Evolutionary conservation across 768 basidiomycete genomes (phyloP).

Genomic region (Tricholoma matsutake): DNA sequence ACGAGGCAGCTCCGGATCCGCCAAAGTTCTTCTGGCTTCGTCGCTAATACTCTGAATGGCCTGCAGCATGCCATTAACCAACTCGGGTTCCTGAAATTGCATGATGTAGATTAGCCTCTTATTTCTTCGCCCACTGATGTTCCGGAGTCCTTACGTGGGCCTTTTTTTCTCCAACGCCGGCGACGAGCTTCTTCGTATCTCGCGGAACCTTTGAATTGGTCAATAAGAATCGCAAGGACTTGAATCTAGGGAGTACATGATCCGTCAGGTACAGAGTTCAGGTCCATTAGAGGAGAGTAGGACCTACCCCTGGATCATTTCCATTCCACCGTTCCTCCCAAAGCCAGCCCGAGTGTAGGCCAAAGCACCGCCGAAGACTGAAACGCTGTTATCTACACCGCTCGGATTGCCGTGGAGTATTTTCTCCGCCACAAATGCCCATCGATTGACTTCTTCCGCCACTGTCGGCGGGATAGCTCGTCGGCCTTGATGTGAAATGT

Average conservation of each 20-base stretch:
- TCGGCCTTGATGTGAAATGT: slow-evolving; percentile 63
- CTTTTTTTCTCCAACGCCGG: slow-evolving; percentile 78
- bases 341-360: slow-evolving; percentile 84
- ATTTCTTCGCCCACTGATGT: slow-evolving; percentile 1
- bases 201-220: slow-evolving; percentile 92
- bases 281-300: slow-evolving; percentile 4
- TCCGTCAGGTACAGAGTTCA: slow-evolving; percentile 13
- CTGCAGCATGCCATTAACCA: slow-evolving; percentile 72
- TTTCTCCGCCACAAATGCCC: slow-evolving; percentile 95
- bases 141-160: slow-evolving; percentile 40
- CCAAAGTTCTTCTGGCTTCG: slow-evolving; percentile 71
- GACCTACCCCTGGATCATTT: slow-evolving; percentile 78
- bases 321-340: slow-evolving; percentile 77
- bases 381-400: slow-evolving; percentile 95
- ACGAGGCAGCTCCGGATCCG: slow-evolving; percentile 71
- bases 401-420: slow-evolving; percentile 96
- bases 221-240: slow-evolving; percentile 83
- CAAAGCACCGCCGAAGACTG: slow-evolving; percentile 89
- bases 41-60: slow-evolving; percentile 85
- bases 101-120: slow-evolving; percentile 8
- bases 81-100: slow-evolving; percentile 69
- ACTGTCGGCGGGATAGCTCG: slow-evolving; percentile 58
- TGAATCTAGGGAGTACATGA: slow-evolving; percentile 58
- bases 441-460: slow-evolving; percentile 83
- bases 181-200: slow-evolving; percentile 93